phyloP scores from a whole-genome alignment of 2,329 filamentous ascomycete species.

The Phialocephala subalpina region DNA sequence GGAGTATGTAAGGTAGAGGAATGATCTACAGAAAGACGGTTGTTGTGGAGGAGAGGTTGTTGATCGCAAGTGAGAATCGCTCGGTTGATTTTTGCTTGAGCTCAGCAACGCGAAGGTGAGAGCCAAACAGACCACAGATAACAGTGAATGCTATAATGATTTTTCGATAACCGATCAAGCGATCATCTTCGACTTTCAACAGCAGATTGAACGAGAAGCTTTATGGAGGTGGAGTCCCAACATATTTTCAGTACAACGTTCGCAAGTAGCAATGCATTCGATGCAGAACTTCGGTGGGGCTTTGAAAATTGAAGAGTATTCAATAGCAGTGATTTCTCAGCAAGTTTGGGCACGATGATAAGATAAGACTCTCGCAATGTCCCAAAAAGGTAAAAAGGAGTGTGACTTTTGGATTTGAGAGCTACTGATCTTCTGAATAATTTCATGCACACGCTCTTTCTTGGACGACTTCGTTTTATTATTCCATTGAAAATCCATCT shows the following conservation, averaged over 20 bases:
- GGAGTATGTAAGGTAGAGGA: conserved; percentile 58
- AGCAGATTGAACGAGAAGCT: not conserved
- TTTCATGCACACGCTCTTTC: not conserved
- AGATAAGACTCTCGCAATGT: no score
- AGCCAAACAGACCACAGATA: not conserved
- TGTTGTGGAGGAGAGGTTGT: not conserved
- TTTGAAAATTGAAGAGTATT: not conserved
- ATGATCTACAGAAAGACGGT: conserved; percentile 43
- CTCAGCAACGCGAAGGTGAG: not conserved
- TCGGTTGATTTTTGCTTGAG: not conserved
- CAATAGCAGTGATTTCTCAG: no score
- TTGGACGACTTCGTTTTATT: not conserved
- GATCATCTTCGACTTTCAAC: not conserved
- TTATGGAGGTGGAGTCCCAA: not conserved
- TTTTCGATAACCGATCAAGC: not conserved
- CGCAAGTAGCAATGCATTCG: not conserved
- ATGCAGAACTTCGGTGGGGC: not conserved
- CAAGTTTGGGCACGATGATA: no score
- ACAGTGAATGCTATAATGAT: no score
- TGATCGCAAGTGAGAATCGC: not conserved
- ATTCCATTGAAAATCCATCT: not conserved
- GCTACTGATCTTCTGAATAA: not conserved
- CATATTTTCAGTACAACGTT: not conserved
- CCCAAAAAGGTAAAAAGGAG: no score
- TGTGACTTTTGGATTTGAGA: not conserved